A percentile compares a stretch with the other conserved stretches of the same genome.
These are phyloP conservation scores for Pistacia vera DNA, from an alignment of 345 rosid species.

Conservation along the genomic window DNA sequence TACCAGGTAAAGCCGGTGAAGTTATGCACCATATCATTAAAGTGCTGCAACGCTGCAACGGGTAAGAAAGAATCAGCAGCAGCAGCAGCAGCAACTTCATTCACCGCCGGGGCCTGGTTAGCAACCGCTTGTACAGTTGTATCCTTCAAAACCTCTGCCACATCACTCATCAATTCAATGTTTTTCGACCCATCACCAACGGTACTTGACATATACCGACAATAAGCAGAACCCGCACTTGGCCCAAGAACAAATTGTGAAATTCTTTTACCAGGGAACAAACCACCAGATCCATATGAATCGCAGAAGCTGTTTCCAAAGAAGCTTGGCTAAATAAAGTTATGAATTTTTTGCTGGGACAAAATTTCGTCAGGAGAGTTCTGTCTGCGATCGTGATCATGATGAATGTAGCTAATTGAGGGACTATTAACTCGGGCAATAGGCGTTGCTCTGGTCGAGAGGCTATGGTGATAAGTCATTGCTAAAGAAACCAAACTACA, in stretches of 20 bases:
- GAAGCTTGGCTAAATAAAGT: constrained; percentile 27
- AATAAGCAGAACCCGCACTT: constrained; percentile 31
- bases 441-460: constrained; percentile 34
- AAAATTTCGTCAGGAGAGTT: constrained; percentile 10
- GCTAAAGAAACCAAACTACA: not conserved
- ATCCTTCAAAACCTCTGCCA: too few relatives aligned
- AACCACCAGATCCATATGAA: too few relatives aligned
- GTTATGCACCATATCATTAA: constrained; percentile 42
- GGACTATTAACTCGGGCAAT: constrained; percentile 26
- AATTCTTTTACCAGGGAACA: constrained; percentile 15
- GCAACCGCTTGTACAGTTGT: too few relatives aligned
- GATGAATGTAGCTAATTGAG: too few relatives aligned
- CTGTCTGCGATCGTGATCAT: constrained; percentile 26
- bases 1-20: constrained; percentile 52
- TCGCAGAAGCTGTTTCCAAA: constrained; percentile 26
- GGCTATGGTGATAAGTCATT: constrained; percentile 43
- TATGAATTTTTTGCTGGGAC: constrained; percentile 12
- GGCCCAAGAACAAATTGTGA: constrained; percentile 21
- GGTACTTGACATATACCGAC: constrained; percentile 43
- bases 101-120: too few relatives aligned
- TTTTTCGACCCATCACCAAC: constrained; percentile 34
- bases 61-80: constrained; percentile 60
- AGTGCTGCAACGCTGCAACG: constrained; percentile 46
- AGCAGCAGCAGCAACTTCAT: too few relatives aligned
- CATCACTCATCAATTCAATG: constrained; percentile 39